These are phyloP conservation scores for Aspergillus nidulans DNA, from an alignment of 495 filamentous ascomycete genomes.

Conservation along the genomic window DNA sequence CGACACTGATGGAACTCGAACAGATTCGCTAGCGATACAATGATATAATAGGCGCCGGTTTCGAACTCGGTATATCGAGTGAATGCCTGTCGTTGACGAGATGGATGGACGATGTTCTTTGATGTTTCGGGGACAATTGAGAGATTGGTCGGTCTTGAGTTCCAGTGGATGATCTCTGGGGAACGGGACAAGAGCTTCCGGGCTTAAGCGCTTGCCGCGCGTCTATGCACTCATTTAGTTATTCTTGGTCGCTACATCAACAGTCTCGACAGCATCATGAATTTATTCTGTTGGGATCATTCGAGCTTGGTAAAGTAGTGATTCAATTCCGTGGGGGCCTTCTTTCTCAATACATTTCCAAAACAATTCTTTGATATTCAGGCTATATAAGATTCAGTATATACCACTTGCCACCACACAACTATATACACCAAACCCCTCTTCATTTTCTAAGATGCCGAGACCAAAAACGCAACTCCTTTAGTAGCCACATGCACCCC, in stretches of 20 bases:
- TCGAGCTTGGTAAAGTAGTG: too few relatives aligned
- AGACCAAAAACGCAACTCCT: constrained; percentile 4
- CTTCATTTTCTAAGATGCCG: not conserved
- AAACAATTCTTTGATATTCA: too few relatives aligned
- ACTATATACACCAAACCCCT: not conserved
- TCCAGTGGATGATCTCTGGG: not conserved
- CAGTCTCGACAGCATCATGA: too few relatives aligned
- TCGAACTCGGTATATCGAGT: too few relatives aligned
- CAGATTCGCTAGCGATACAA: not conserved
- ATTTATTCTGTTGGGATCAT: too few relatives aligned
- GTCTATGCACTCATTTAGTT: not conserved
- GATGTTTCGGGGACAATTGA: not conserved
- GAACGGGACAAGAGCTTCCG: not conserved
- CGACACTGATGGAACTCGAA: not conserved
- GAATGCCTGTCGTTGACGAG: too few relatives aligned
- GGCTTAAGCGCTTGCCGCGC: not conserved
- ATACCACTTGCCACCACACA: not conserved
- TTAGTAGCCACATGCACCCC: constrained; percentile 19
- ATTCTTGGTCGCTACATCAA: too few relatives aligned
- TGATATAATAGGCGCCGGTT: not conserved
- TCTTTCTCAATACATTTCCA: too few relatives aligned
- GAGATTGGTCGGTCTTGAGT: not conserved
- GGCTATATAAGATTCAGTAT: not conserved
- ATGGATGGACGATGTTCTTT: not conserved
- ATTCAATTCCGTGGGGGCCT: too few relatives aligned